A percentile compares a stretch with the other conserved stretches of the same genome.
These are phyloP conservation scores for Dendrocalamus latiflorus DNA, from an alignment of 202 grass and related monocot genomes.

Conservation along the genomic window DNA sequence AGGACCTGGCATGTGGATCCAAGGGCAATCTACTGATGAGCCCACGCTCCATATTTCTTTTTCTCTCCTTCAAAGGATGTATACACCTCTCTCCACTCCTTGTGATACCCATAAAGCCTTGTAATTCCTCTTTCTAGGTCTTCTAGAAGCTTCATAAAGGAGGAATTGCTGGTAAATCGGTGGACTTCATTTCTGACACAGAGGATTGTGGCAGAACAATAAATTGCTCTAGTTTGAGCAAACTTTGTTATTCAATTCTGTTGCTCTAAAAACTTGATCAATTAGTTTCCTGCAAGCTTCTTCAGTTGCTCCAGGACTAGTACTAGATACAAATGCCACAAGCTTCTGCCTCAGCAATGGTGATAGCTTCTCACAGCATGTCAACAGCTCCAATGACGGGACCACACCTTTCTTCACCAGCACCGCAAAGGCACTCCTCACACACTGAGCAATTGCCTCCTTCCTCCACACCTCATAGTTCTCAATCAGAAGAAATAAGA, in stretches of 20 bases:
- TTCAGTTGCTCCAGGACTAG: too few relatives aligned
- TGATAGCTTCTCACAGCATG: too few relatives aligned
- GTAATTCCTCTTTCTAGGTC: neutral
- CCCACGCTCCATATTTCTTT: neutral
- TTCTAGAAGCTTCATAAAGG: neutral
- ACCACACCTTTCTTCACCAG: too few relatives aligned
- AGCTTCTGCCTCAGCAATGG: too few relatives aligned
- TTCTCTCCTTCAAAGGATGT: neutral
- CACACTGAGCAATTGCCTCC: constrained; percentile 42
- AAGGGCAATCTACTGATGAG: neutral
- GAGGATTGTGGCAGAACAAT: neutral
- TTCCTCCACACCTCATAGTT: constrained; percentile 75
- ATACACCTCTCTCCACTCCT: neutral
- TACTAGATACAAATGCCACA: too few relatives aligned
- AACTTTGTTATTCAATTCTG: constrained; percentile 30
- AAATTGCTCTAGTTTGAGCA: constrained; percentile 24
- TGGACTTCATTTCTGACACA: neutral
- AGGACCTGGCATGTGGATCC: neutral
- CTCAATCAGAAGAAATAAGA: constrained; percentile 85
- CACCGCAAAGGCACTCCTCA: too few relatives aligned
- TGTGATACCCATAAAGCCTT: neutral
- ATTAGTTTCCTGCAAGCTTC: too few relatives aligned
- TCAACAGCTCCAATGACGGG: too few relatives aligned
- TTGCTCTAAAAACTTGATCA: constrained; percentile 24
- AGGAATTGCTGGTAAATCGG: neutral